Percentiles rank a stretch among this genome's conserved stretches.
phyloP scores from a whole-genome alignment of 2,329 filamentous ascomycete genomes.

The Beauveria sp. region DNA sequence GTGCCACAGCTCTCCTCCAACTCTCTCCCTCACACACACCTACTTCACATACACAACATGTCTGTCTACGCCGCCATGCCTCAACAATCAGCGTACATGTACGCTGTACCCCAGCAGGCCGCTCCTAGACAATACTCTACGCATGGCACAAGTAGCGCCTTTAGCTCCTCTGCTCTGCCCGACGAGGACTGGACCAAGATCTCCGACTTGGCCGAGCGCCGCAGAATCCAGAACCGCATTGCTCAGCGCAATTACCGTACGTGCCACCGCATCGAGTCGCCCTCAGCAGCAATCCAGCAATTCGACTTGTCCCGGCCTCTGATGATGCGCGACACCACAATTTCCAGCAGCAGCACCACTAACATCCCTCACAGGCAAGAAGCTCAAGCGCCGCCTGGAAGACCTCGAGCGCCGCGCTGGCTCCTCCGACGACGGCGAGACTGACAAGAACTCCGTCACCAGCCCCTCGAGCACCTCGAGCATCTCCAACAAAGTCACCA shows the following conservation, averaged over 20 bases:
- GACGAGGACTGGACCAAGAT: conserved; percentile 99
- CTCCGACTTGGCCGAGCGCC: conserved; percentile 87
- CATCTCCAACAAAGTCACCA: conserved; percentile 23
- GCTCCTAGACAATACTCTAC: conserved; percentile 59
- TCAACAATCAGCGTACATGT: conserved; percentile 26
- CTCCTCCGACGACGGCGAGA: conserved; percentile 38
- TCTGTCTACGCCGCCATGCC: conserved; percentile 12
- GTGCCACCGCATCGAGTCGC: conserved; percentile 24
- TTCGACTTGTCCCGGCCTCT: neutral
- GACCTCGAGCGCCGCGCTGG: conserved; percentile 75
- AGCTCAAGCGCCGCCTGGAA: conserved; percentile 83
- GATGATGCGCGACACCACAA: neutral
- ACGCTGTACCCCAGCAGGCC: conserved; percentile 35
- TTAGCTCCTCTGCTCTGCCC: conserved; percentile 87
- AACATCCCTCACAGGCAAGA: conserved; percentile 57
- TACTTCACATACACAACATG: conserved; percentile 2
- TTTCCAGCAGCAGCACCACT: neutral
- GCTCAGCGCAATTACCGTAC: conserved; percentile 94
- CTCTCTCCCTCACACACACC: neutral
- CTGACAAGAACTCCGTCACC: conserved; percentile 29
- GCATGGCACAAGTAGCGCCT: conserved; percentile 84
- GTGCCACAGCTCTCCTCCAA: neutral
- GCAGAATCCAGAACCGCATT: conserved; percentile 96
- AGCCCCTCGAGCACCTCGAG: conserved; percentile 19
- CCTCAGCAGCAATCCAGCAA: neutral